Evolutionary conservation across 2,329 filamentous ascomycete species (phyloP).

Genomic region (Pezizomycotina sp.): DNA sequence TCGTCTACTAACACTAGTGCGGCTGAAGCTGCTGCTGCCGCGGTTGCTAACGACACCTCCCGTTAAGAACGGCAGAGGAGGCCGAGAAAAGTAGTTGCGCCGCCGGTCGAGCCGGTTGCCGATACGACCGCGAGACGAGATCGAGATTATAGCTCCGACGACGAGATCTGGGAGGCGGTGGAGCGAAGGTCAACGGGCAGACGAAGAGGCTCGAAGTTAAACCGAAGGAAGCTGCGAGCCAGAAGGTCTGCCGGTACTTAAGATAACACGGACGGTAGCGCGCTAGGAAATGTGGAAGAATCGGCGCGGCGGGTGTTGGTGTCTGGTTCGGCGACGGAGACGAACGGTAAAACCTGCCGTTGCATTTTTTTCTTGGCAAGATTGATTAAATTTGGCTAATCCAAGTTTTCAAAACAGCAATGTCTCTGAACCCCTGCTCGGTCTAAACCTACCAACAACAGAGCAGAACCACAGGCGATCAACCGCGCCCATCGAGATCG

Average conservation of each 20-base stretch:
- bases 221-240: constrained; percentile 25
- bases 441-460: constrained; percentile 73
- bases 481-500: constrained; percentile 64
- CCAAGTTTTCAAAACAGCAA: constrained; percentile 32
- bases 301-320: constrained; percentile 44
- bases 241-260: too few species aligned
- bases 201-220: constrained; percentile 20
- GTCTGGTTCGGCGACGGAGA: constrained; percentile 46
- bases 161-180: constrained; percentile 17
- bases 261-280: constrained; percentile 50
- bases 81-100: too few species aligned
- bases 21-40: constrained; percentile 19
- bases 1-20: constrained; percentile 18
- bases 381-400: not conserved
- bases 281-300: constrained; percentile 41
- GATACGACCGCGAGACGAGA: constrained; percentile 19
- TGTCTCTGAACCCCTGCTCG: constrained; percentile 62
- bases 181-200: constrained; percentile 20
- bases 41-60: constrained; percentile 21
- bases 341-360: constrained; percentile 32
- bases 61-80: not conserved
- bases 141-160: constrained; percentile 18
- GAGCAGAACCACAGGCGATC: constrained; percentile 84
- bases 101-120: constrained; percentile 4
- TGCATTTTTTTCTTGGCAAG: not conserved